Evolutionary conservation across 1,139 yeast genomes (phyloP).

Genomic region (Eremothecium sinecaudum): DNA sequence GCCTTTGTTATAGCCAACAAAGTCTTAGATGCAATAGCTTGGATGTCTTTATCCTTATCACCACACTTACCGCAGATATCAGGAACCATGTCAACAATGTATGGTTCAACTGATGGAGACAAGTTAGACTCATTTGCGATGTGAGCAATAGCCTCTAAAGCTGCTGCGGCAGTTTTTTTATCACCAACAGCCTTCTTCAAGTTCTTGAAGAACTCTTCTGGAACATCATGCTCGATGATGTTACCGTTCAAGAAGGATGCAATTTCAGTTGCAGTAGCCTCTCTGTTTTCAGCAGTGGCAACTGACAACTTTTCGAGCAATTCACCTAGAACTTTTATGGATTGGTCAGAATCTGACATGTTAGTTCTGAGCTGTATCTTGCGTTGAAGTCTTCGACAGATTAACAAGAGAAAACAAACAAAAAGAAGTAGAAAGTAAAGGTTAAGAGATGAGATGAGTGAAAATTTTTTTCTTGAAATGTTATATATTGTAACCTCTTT

Average conservation of each 20-base stretch:
- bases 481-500: slow-evolving; percentile 2
- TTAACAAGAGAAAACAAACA: slow-evolving; percentile 1
- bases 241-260: slow-evolving; percentile 93
- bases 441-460: slow-evolving; percentile 6
- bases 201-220: slow-evolving; percentile 74
- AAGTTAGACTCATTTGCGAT: slow-evolving; percentile 74
- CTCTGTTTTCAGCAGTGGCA: slow-evolving; percentile 75
- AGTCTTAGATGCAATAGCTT: slow-evolving; percentile 63
- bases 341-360: slow-evolving; percentile 39
- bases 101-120: slow-evolving; percentile 92
- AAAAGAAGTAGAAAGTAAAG: background rate
- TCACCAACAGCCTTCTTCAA: slow-evolving; percentile 66
- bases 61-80: slow-evolving; percentile 73
- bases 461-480: slow-evolving; percentile 5
- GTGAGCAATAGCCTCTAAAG: slow-evolving; percentile 75
- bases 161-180: slow-evolving; percentile 74
- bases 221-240: slow-evolving; percentile 97
- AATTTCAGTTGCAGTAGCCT: slow-evolving; percentile 80
- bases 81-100: slow-evolving; percentile 64
- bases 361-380: slow-evolving; percentile 5
- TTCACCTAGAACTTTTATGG: slow-evolving; percentile 75
- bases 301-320: slow-evolving; percentile 87
- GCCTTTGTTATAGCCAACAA: slow-evolving; percentile 68
- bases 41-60: slow-evolving; percentile 76
- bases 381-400: slow-evolving; percentile 3